Conservation (phyloP, 257 asterid genomes). For the Craterostigma plantagineum region DNA sequence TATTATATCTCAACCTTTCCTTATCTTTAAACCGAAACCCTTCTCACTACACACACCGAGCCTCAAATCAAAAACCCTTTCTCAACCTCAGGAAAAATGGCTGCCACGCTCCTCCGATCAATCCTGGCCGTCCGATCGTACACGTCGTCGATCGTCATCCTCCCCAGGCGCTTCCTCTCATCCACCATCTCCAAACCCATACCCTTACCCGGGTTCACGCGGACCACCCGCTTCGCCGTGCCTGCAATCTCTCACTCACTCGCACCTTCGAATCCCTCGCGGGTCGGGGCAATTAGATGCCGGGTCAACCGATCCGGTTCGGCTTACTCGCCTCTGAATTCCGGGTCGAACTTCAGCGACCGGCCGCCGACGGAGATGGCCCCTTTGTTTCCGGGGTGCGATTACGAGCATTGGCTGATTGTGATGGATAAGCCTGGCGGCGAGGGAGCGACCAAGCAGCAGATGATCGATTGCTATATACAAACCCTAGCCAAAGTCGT, state of each 20-base stretch:
- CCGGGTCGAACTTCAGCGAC: slow-evolving; percentile 69
- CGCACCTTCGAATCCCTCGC: slow-evolving; percentile 12
- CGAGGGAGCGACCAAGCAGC: slow-evolving; percentile 80
- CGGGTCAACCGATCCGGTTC: slow-evolving; percentile 61
- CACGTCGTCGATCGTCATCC: slow-evolving; percentile 13
- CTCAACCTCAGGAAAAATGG: slow-evolving; percentile 13
- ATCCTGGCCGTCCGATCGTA: slow-evolving; percentile 28
- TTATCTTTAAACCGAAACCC: too few species aligned
- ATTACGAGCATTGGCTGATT: slow-evolving; percentile 92
- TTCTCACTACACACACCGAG: too few species aligned
- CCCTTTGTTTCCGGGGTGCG: slow-evolving; percentile 91
- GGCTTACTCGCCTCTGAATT: slow-evolving; percentile 64
- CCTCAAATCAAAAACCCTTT: too few species aligned
- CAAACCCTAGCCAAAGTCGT: slow-evolving; percentile 66
- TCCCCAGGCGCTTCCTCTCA: slow-evolving; percentile 25
- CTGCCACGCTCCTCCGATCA: slow-evolving; percentile 35
- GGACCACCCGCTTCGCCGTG: slow-evolving; percentile 11
- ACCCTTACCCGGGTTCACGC: slow-evolving; percentile 25
- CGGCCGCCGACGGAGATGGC: slow-evolving; percentile 95
- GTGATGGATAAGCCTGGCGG: slow-evolving; percentile 99
- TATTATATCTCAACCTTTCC: too few species aligned
- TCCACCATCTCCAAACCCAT: slow-evolving; percentile 28
- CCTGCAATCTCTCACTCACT: slow-evolving; percentile 19
- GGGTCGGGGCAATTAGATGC: slow-evolving; percentile 36
- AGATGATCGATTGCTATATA: slow-evolving; percentile 79